Evolutionary conservation across 2,329 filamentous ascomycete genomes (phyloP), one percentile per base, ranked within the genome.

Genomic region (Paramyrothecium roridum): DNA sequence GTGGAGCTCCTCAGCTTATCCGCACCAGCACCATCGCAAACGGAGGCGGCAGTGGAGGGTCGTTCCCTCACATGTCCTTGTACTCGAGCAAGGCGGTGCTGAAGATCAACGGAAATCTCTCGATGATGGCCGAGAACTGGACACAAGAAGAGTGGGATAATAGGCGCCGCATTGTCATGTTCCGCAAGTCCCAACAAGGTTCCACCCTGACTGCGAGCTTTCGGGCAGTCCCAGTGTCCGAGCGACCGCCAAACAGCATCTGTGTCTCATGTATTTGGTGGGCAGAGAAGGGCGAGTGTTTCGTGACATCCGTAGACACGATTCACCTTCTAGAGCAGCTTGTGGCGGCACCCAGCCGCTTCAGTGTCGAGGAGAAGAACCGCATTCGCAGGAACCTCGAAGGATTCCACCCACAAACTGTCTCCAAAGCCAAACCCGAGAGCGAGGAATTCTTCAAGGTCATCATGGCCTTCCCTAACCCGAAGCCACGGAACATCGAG

Each of bases 371-470:
- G 70, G 95, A 98, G 78, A 99, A 98, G 84, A 99, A 99, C 72
- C 87, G 95, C 52, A 98, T 99, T 65, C 88, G 95, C 30, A 87
- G 95, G 59, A 99, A 99, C 67, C 80, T 99, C 34, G 95, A 99
- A 71, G 93, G 93, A 0, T 98, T 96, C 77, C 87, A 91, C 37
- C 95, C 95, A 1, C 76, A 91, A 60, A 99, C 95, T 0, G 92
- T 99, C 19, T 96, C 92, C 63, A 99, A 99, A 74, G 86, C 87
- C 56, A 96, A 96, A 74, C 69, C 86, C 1, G 93, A 98, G 57
- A 96, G 90, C 69, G 93, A 98, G 71, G 91, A 96, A 54, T 98
- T 98, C 73, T 98, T 98, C 85, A 97, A 97, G 77, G 83, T 97
- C 65, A 98, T 99, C 75, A 99, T 99, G 95, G 91, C 86, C 2